phyloP scores from a whole-genome alignment of 495 filamentous ascomycete species.

The Aspergillus carlsbadensis region DNA sequence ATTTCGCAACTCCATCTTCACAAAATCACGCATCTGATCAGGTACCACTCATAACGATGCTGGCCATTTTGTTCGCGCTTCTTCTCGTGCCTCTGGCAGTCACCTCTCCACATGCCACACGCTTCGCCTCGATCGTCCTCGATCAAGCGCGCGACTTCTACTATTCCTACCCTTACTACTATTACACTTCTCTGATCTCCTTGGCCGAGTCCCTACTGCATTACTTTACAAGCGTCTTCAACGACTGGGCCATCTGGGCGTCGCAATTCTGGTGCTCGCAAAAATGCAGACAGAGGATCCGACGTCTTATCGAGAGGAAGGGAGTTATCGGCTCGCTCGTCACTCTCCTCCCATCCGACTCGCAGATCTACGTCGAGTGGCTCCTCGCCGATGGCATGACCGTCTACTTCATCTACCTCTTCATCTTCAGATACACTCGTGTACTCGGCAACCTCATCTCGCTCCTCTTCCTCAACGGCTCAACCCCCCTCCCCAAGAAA shows the following conservation, averaged over 20 bases:
- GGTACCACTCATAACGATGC: no score
- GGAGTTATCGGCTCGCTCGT: neutral
- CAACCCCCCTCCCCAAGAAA: slow-evolving; percentile 30
- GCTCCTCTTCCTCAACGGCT: slow-evolving; percentile 42
- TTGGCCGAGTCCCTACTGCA: no score
- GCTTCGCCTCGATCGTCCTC: neutral
- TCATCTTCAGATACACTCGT: slow-evolving; percentile 43
- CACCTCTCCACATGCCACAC: neutral
- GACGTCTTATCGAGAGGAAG: neutral
- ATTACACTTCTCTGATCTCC: no score
- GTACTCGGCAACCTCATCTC: slow-evolving; percentile 44
- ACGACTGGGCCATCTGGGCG: neutral
- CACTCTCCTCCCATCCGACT: neutral
- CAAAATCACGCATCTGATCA: no score
- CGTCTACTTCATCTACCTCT: slow-evolving; percentile 9
- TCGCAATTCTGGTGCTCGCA: neutral
- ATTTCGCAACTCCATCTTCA: no score
- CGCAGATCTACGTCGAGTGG: neutral
- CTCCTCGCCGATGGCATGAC: neutral
- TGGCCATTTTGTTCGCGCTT: neutral
- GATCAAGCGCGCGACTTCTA: neutral
- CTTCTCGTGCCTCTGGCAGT: neutral
- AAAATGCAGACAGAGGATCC: neutral
- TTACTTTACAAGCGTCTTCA: no score
- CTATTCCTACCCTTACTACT: neutral